Base-by-base conservation (phyloP, 495 filamentous ascomycete species). In the Penicillium soppii region DNA sequence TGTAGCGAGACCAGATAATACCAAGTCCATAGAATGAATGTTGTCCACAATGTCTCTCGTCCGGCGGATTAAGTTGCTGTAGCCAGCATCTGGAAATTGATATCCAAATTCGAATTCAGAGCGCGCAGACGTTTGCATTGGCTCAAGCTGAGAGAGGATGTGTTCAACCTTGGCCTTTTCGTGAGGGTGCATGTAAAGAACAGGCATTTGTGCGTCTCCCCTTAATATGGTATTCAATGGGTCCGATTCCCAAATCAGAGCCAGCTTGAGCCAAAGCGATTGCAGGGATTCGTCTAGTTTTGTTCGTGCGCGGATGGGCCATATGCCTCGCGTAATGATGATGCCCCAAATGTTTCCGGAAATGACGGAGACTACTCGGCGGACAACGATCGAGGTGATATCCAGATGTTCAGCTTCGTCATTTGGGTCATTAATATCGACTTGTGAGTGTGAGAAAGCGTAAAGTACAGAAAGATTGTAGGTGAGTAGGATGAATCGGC, bases 171-270 rank as follows among this genome's bases (percentile, higher is more conserved):
- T 71, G 8, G 88, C 78, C 64, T 92, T 90, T 67, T 97, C 94
- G 13, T 85, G 79, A 2, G 90, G 79, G 54, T 84, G 85, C 78
- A 96, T 87, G 64, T 95, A 97, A n/a, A 83, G 73, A 9, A 70
- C 69, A 43, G 75, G 61, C 38, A 69, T 66, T 15, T 70, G 72
- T 12, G 44, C 53, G 29, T 81, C 77, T 1, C 89, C 75, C 22
- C 94, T 80, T 12, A 79, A 81, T 1, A 86, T 84, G n/a, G n/a
- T n/a, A n/a, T n/a, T n/a, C 13, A 98, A 74, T 0, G 94, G 94
- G n/a, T 92, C 91, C n/a, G 89, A 82, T 63, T 89, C 91, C 94
- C 94, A 98, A 48, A 97, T 88, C n/a, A 97, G 75, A n/a, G 87
- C 87, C 88, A 98, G 90, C 26, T 91, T 85, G 9, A 98, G 77